A percentile compares a stretch with the other conserved stretches of the same genome.
Conservation (phyloP, 768 basidiomycete species). For the Serendipita indica region DNA sequence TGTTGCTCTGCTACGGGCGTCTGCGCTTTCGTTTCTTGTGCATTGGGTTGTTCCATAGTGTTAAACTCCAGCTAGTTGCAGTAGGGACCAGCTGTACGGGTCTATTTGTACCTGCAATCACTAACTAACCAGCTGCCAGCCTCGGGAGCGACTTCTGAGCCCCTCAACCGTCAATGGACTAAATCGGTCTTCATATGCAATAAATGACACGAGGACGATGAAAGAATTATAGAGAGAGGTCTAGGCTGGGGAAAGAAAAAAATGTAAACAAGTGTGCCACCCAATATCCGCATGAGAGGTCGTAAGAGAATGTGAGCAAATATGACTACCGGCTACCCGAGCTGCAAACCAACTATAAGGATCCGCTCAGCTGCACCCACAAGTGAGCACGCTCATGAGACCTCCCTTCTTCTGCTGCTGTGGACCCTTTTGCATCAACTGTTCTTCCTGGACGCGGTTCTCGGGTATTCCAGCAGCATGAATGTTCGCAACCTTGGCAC, state of each 20-base stretch:
- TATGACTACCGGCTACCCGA: no score
- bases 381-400: constrained; percentile 64
- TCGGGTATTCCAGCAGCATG: constrained; percentile 7
- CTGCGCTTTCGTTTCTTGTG: no score
- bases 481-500: constrained; percentile 17
- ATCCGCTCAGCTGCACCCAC: constrained; percentile 39
- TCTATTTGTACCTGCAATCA: no score
- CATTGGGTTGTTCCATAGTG: no score
- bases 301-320: background rate
- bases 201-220: background rate
- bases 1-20: no score
- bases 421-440: constrained; percentile 9
- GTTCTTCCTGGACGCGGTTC: constrained; percentile 1
- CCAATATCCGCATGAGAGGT: background rate
- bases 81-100: no score
- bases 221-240: background rate
- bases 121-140: no score
- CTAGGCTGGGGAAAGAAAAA: background rate
- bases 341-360: background rate
- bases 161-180: no score
- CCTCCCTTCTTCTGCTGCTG: constrained; percentile 24
- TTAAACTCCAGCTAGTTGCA: no score
- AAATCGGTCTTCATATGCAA: background rate
- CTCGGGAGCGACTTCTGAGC: no score
- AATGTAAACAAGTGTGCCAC: no score